A percentile compares a stretch with the other conserved stretches of the same genome.
phyloP scores from a whole-genome alignment of 2,329 filamentous ascomycete genomes.

The Diaporthe humulicola region DNA sequence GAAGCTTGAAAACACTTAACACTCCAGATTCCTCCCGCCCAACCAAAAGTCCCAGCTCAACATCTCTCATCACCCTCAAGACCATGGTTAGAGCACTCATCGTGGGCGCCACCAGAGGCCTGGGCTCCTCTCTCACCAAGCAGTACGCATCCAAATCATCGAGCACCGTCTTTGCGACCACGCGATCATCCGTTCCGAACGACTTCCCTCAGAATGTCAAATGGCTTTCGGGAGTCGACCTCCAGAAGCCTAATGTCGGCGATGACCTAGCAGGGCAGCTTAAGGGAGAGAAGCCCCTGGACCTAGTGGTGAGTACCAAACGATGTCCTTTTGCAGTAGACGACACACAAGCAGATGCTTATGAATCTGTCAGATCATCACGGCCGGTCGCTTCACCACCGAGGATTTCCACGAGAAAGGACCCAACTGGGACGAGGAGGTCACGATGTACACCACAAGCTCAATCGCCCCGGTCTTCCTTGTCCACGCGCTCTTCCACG shows the following conservation, averaged over 20 bases:
- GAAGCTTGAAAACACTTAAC: neutral
- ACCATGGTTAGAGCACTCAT: constrained; percentile 68
- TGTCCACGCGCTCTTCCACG: constrained; percentile 71
- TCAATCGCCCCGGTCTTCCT: constrained; percentile 76
- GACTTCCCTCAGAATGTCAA: constrained; percentile 58
- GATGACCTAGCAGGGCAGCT: constrained; percentile 61
- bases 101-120: constrained; percentile 76
- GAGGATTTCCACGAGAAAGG: constrained; percentile 71
- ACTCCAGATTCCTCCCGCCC: too few species aligned
- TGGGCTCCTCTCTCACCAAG: constrained; percentile 73
- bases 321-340: constrained; percentile 17
- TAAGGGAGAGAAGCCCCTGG: constrained; percentile 53
- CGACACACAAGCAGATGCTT: neutral
- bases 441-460: constrained; percentile 79
- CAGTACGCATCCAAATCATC: constrained; percentile 64
- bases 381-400: constrained; percentile 77
- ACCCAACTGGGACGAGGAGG: constrained; percentile 75
- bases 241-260: constrained; percentile 62
- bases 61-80: neutral
- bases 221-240: constrained; percentile 72
- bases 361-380: constrained; percentile 66
- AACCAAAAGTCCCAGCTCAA: too few species aligned
- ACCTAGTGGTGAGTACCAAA: constrained; percentile 56
- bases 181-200: constrained; percentile 52
- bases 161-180: constrained; percentile 68